A percentile compares a stretch with the other conserved stretches of the same genome.
Conservation (phyloP, 1,284 basidiomycete genomes). For the Malassezia obtusa region DNA sequence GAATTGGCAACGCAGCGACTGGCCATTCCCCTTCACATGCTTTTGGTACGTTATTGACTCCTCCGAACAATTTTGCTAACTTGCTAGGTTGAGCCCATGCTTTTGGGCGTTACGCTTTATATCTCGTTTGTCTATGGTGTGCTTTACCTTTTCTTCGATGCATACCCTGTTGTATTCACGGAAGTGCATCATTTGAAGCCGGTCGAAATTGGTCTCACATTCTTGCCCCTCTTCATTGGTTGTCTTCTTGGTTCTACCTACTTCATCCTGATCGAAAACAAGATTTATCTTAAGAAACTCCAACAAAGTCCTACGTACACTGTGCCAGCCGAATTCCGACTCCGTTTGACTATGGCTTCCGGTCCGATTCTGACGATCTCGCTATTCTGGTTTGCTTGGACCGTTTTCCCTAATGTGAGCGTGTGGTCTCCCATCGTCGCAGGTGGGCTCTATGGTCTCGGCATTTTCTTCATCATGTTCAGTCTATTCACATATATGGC, state of each 20-base stretch:
- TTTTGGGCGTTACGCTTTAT: slow-evolving; percentile 62
- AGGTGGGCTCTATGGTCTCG: slow-evolving; percentile 49
- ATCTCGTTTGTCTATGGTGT: slow-evolving; percentile 63
- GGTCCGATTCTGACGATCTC: slow-evolving; percentile 47
- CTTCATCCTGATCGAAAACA: slow-evolving; percentile 21
- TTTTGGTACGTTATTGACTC: slow-evolving; percentile 48
- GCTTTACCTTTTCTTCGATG: slow-evolving; percentile 39
- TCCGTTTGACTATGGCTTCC: slow-evolving; percentile 36
- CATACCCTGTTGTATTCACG: slow-evolving; percentile 46
- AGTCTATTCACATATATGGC: slow-evolving; percentile 50
- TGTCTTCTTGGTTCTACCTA: slow-evolving; percentile 18
- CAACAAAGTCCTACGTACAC: slow-evolving; percentile 16
- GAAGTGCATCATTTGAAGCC: slow-evolving; percentile 36
- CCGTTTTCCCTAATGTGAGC: slow-evolving; percentile 18
- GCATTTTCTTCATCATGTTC: slow-evolving; percentile 56
- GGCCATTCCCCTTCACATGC: slow-evolving; percentile 53
- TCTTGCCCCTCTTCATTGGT: slow-evolving; percentile 45
- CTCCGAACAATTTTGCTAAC: slow-evolving; percentile 11
- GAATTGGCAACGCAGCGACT: slow-evolving; percentile 55
- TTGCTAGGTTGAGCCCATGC: slow-evolving; percentile 60
- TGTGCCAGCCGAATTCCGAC: slow-evolving; percentile 42
- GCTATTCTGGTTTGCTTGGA: slow-evolving; percentile 49
- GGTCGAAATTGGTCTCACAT: slow-evolving; percentile 38
- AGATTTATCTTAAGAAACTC: slow-evolving; percentile 23
- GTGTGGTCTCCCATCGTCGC: slow-evolving; percentile 52